These are phyloP conservation scores for Tolypocladium pustulatum DNA, from an alignment of 2,329 filamentous ascomycete genomes.

Conservation along the genomic window DNA sequence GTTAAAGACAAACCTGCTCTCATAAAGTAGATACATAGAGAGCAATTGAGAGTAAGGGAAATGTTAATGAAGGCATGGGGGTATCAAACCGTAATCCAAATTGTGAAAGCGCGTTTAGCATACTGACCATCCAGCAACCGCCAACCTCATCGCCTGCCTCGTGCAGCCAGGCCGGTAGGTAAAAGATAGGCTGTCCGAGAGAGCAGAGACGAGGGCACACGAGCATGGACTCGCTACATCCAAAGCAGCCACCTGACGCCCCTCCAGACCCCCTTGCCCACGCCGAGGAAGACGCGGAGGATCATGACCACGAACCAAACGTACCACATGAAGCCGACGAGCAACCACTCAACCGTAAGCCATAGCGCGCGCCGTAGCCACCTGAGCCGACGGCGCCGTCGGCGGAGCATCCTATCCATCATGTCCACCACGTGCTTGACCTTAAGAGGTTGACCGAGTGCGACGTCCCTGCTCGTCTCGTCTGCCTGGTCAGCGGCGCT, in stretches of 20 bases:
- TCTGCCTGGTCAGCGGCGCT: slow-evolving; percentile 69
- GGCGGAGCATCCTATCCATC: slow-evolving; percentile 65
- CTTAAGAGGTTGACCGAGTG: slow-evolving; percentile 64
- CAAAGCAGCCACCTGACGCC: slow-evolving; percentile 75
- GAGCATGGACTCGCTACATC: slow-evolving; percentile 35
- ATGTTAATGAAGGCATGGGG: neutral
- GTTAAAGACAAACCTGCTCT: neutral
- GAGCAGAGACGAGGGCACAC: neutral
- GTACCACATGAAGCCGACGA: slow-evolving; percentile 88
- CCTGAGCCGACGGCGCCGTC: slow-evolving; percentile 56
- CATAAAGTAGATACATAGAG: neutral
- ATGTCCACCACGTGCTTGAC: slow-evolving; percentile 73
- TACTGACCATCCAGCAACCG: neutral
- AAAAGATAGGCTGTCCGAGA: neutral
- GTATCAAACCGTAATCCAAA: neutral
- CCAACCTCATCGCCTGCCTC: neutral
- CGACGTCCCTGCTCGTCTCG: slow-evolving; percentile 63
- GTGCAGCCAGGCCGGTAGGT: too few species aligned
- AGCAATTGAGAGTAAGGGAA: neutral
- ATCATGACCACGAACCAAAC: slow-evolving; percentile 85
- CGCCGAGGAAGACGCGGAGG: slow-evolving; percentile 52
- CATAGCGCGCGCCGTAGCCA: slow-evolving; percentile 70
- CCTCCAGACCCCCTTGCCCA: slow-evolving; percentile 47
- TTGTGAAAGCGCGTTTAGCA: neutral
- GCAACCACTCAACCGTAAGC: slow-evolving; percentile 74